Percentiles rank a stretch among this genome's conserved stretches.
Evolutionary conservation across 1,284 basidiomycete species (phyloP).

Genomic region (Sphagnurus paluster): DNA sequence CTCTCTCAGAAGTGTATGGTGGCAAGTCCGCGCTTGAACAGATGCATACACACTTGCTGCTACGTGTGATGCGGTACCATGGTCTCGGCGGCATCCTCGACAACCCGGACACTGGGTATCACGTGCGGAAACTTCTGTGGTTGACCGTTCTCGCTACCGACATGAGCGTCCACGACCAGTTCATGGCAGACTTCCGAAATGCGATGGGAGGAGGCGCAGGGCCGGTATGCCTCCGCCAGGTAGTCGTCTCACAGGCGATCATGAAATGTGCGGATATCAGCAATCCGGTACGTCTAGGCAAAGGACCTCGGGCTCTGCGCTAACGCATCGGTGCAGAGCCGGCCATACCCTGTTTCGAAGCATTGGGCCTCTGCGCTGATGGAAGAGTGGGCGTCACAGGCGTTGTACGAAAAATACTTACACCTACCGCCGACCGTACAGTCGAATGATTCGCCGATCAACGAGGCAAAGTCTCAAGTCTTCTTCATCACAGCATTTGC

Average conservation of each 20-base stretch:
- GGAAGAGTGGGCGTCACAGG: constrained; percentile 89
- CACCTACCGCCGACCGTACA: constrained; percentile 75
- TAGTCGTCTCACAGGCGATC: constrained; percentile 85
- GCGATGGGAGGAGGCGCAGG: constrained; percentile 44
- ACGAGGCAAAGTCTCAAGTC: constrained; percentile 85
- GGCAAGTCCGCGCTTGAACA: constrained; percentile 90
- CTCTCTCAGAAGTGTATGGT: constrained; percentile 85
- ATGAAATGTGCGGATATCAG: constrained; percentile 97
- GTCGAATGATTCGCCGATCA: constrained; percentile 62
- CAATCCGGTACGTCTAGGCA: constrained; percentile 71
- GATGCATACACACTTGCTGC: constrained; percentile 86
- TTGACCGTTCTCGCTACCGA: constrained; percentile 89
- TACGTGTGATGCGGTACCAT: constrained; percentile 81
- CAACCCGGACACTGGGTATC: constrained; percentile 42
- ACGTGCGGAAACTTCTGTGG: constrained; percentile 73
- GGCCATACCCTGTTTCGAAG: constrained; percentile 86
- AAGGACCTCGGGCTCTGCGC: constrained; percentile 4
- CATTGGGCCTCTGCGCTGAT: constrained; percentile 89
- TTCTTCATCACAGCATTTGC: constrained; percentile 86
- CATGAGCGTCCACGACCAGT: constrained; percentile 86
- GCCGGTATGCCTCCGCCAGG: constrained; percentile 46
- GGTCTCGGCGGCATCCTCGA: constrained; percentile 71
- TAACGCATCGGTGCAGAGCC: constrained; percentile 53
- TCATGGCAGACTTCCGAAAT: constrained; percentile 68
- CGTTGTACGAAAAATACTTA: constrained; percentile 76